Conservation (phyloP, 75 land plant species). For the Isoetes taiwanensis region DNA sequence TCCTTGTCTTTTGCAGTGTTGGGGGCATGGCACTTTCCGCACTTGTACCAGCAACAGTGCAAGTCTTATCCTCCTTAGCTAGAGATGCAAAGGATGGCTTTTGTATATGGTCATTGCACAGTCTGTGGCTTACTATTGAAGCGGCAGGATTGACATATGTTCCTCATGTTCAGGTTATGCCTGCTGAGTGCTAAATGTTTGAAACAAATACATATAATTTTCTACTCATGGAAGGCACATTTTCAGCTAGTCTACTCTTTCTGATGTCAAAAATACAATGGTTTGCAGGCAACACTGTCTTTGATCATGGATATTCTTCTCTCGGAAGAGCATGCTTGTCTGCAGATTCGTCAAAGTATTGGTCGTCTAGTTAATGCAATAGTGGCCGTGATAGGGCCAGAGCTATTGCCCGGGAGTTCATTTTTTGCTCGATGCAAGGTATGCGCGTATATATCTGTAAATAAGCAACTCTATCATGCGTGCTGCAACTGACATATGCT, state of each 20-base stretch:
- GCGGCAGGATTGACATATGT: conserved; percentile 91
- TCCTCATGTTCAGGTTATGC: conserved; percentile 81
- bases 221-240: background rate
- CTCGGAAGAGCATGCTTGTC: conserved; percentile 62
- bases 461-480: background rate
- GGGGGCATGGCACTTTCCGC: conserved; percentile 93
- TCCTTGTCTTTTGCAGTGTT: conserved; percentile 44
- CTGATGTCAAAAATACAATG: background rate
- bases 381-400: conserved; percentile 96
- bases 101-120: conserved; percentile 81
- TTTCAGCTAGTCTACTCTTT: background rate
- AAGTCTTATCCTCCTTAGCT: conserved; percentile 45
- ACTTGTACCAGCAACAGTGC: conserved; percentile 76
- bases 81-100: conserved; percentile 44
- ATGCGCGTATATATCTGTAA: background rate
- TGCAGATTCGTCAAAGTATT: conserved; percentile 65
- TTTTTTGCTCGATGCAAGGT: conserved; percentile 99
- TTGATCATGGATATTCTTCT: conserved; percentile 82
- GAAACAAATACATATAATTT: no score
- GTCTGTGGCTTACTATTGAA: conserved; percentile 82
- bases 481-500: background rate
- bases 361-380: conserved; percentile 90
- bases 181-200: background rate
- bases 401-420: conserved; percentile 81
- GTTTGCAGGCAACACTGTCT: conserved; percentile 56